Evolutionary conservation across 2,329 filamentous ascomycete species (phyloP), one percentile per base, ranked within the genome.

Genomic region (Cladophialophora carrionii): DNA sequence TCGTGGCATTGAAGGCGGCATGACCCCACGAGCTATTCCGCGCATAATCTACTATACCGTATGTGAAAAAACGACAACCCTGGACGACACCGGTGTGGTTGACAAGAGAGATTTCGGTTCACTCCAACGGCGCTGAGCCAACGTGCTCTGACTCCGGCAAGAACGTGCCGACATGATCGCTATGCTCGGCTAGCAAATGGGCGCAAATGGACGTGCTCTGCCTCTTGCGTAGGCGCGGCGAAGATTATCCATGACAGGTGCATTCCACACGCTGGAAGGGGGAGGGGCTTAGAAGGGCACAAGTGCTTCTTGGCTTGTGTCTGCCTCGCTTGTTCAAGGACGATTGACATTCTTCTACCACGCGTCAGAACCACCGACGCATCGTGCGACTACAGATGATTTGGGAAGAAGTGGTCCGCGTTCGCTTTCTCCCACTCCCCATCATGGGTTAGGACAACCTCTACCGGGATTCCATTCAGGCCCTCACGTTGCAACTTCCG

Each of bases 381-480:
- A 4, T 51, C 9, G 12, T 51, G 10, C 48, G 10, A 51, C 55
- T 49, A 64, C 22, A 64, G 37, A 48, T 59, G 41, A 8, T 55
- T 43, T 14, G 63, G 59, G 22, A 63, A 67, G 55, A 68, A 68
- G 14, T 46, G 56, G 26, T 64, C 52, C 34, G 26, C 48, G 29
- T 67, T 66, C 10, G 49, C 57, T 31, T 67, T 59, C 56, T 58
- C 56, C 66, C 66, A 68, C 22, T 46, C 54, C 7, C 52, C 64
- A 59, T 68, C 66, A 60, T 68, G 66, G 17, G 66, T 64, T 14
- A 68, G 48, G 52, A 68, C 65, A 17, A 68, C 56, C 48, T 68
- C 60, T 20, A 68, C 63, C 26, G 8, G 46, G 14, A 9, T 32
- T 32, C 9, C 68, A 34, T 64, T 61, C 17, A 68, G 31, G 5